phyloP scores from a whole-genome alignment of 2,329 filamentous ascomycete species.

The Fusarium illudens region DNA sequence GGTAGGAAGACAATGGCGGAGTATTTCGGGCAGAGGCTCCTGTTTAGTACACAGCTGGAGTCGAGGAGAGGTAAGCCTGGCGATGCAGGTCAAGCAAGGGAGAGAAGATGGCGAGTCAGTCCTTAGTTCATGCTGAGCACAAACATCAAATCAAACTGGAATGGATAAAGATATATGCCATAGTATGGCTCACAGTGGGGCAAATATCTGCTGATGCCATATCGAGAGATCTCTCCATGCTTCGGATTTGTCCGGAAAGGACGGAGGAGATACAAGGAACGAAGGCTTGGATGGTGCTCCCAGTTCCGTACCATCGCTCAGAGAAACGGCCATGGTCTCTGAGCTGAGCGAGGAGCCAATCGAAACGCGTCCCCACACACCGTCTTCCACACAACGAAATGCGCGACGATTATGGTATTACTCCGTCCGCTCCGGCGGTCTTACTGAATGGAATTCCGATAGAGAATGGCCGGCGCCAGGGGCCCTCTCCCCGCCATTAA shows the following conservation, averaged over 20 bases:
- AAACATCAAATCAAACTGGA: not conserved
- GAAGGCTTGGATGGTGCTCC: not conserved
- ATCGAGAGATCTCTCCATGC: not conserved
- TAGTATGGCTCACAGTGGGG: not conserved
- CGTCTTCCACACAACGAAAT: too few species aligned
- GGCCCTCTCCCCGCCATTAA: too few species aligned
- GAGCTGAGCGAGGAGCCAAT: too few species aligned
- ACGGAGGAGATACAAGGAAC: not conserved
- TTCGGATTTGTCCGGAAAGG: not conserved
- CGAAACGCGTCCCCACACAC: slow-evolving; percentile 3
- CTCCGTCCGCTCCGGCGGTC: too few species aligned
- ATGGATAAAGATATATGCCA: not conserved
- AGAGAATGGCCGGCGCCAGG: too few species aligned
- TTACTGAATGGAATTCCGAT: too few species aligned
- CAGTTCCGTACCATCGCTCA: not conserved
- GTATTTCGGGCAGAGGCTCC: not conserved
- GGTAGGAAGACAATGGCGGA: not conserved
- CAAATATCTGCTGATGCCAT: not conserved
- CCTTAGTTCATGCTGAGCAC: not conserved
- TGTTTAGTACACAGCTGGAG: not conserved
- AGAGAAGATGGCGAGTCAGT: not conserved
- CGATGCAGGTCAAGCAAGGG: too few species aligned
- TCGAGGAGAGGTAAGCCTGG: not conserved
- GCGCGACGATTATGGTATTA: too few species aligned
- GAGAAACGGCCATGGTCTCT: too few species aligned